Base-by-base conservation (phyloP, 1,284 basidiomycete species). In the Termitomyces sp. region DNA sequence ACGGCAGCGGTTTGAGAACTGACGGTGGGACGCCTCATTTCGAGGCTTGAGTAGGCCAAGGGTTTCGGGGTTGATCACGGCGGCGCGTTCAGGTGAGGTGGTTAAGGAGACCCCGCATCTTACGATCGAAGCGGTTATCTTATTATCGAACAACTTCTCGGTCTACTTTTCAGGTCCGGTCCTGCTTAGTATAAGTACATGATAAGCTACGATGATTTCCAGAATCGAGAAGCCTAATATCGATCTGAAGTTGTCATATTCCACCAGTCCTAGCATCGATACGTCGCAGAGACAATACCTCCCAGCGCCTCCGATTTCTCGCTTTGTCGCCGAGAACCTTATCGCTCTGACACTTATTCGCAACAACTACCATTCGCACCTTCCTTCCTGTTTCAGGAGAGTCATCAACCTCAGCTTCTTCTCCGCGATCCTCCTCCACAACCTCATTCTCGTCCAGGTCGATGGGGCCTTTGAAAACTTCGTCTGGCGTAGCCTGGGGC, bases 381-480 rank as follows among this genome's bases (percentile, higher is more conserved):
- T 68, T 68, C 62, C 78, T 66, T 30, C 65, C 67, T 26, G 61
- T 54, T 45, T 88, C 84, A 3, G 73, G 73, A 12, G 85, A 84
- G 65, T 92, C 85, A 63, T 92, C 89, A 2, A 82, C 79, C 66
- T 90, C 88, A 2, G 79, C 84, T 57, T 89, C 88, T 65, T 88
- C 86, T 4, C 80, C 82, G 19, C 83, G 77, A 53, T 92, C 89
- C 61, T 85, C 81, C 59, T 91, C 88, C 48, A 89, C 64, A 12
- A 90, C 76, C 61, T 92, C 89, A 58, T 89, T 81, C 62, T 90
- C 89, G 34, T 75, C 71, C 57, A 92, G 64, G 62, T 91, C 88
- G 58, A 90, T 84, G 57, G 81, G 78, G 17, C 79, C 82, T 49
- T 74, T 73, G 60, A 83, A 83, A 6, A 89, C 80, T 34, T 85